A percentile compares a stretch with the other conserved stretches of the same genome.
These are phyloP conservation scores for Punctularia strigosozonata DNA, from an alignment of 768 basidiomycete species.

Conservation along the genomic window DNA sequence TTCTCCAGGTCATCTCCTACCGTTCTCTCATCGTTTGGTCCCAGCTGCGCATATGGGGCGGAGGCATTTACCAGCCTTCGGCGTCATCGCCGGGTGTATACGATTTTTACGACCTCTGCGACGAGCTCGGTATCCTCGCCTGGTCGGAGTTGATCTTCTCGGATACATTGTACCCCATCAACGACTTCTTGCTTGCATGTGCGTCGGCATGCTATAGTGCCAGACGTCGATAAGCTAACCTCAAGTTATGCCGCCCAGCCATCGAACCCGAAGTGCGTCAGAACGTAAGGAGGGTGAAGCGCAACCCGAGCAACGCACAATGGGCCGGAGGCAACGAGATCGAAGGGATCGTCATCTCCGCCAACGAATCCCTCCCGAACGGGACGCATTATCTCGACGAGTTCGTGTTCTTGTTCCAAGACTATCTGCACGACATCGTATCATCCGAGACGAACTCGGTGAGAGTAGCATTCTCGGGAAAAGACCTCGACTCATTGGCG, in stretches of 20 bases:
- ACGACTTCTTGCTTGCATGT: constrained; percentile 38
- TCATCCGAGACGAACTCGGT: constrained; percentile 40
- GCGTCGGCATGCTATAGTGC: no score
- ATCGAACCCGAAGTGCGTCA: constrained; percentile 45
- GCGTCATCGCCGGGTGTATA: constrained; percentile 31
- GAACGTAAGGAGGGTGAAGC: constrained; percentile 42
- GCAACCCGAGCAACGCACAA: constrained; percentile 44
- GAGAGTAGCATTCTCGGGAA: no score
- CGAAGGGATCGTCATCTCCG: constrained; percentile 35
- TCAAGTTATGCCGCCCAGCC: no score
- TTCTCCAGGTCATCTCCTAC: not conserved
- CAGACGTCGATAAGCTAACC: no score
- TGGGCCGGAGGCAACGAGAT: constrained; percentile 57
- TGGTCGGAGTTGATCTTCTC: constrained; percentile 57
- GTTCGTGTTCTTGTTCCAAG: constrained; percentile 41
- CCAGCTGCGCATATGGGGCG: constrained; percentile 52
- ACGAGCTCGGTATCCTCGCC: constrained; percentile 47
- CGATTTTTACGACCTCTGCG: constrained; percentile 44
- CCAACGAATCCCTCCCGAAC: constrained; percentile 24
- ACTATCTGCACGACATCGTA: constrained; percentile 36
- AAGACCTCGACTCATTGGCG: no score
- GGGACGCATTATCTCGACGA: constrained; percentile 39
- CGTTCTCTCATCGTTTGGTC: not conserved
- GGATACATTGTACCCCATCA: constrained; percentile 42
- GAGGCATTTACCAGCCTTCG: constrained; percentile 40